Percentiles rank a stretch among this genome's conserved stretches.
Evolutionary conservation across 2,329 filamentous ascomycete genomes (phyloP).

Genomic region (Penicillium sp.): DNA sequence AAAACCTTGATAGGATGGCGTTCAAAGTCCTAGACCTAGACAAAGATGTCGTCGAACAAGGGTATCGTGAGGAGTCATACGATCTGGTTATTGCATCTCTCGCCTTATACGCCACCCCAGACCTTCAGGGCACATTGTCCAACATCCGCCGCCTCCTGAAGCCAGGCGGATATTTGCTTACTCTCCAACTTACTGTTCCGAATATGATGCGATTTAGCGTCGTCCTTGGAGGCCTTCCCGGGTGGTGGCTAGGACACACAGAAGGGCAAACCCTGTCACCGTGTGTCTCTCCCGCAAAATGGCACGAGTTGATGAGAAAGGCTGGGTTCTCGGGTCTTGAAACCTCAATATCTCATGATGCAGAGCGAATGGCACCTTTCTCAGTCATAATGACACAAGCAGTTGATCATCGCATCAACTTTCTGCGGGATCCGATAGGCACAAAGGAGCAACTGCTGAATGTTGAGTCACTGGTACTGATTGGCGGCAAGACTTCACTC

Average conservation of each 20-base stretch:
- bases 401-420: constrained; percentile 33
- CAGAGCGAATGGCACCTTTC: constrained; percentile 13
- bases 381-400: constrained; percentile 41
- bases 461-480: constrained; percentile 22
- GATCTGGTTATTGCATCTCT: constrained; percentile 48
- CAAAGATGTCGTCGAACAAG: constrained; percentile 38
- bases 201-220: constrained; percentile 29
- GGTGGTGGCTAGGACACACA: constrained; percentile 41
- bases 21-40: constrained; percentile 45
- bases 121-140: constrained; percentile 27
- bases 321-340: constrained; percentile 42
- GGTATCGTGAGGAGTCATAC: constrained; percentile 37
- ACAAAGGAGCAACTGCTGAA: constrained; percentile 1
- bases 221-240: constrained; percentile 38
- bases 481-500: constrained; percentile 20
- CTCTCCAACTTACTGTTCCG: constrained; percentile 45
- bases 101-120: constrained; percentile 32
- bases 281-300: constrained; percentile 31
- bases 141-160: constrained; percentile 47
- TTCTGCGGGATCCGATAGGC: constrained; percentile 34
- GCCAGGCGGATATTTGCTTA: constrained; percentile 53
- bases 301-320: constrained; percentile 37
- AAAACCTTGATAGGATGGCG: constrained; percentile 33
- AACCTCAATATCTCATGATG: constrained; percentile 4
- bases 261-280: constrained; percentile 35